Evolutionary conservation across 768 basidiomycete genomes (phyloP).

Genomic region (Pleurotus citrinopileatus): DNA sequence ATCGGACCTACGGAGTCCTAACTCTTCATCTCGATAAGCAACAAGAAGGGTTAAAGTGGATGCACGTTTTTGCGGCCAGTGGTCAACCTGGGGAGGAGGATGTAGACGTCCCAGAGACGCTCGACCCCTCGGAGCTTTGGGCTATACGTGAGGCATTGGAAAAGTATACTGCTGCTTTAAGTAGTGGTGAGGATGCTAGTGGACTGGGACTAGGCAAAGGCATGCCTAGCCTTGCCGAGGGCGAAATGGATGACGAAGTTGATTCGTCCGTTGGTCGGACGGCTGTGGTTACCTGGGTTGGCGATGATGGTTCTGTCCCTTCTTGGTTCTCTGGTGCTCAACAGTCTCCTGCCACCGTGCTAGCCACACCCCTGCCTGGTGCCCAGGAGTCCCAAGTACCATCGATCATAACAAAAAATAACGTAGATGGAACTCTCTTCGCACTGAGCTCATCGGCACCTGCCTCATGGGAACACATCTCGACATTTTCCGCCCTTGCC

Average conservation of each 20-base stretch:
- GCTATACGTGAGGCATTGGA: constrained; percentile 78
- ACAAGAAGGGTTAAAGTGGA: constrained; percentile 82
- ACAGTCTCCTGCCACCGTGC: constrained; percentile 41
- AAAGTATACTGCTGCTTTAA: constrained; percentile 74
- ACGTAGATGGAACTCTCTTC: constrained; percentile 71
- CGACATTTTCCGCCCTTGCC: constrained; percentile 87
- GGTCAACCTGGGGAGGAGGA: constrained; percentile 37
- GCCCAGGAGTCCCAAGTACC: constrained; percentile 17
- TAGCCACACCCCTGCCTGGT: constrained; percentile 76
- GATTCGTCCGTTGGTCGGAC: constrained; percentile 70
- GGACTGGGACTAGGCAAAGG: constrained; percentile 64
- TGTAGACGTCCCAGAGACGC: constrained; percentile 79
- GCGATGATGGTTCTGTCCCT: constrained; percentile 43
- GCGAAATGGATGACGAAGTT: constrained; percentile 91
- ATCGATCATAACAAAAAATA: constrained; percentile 65
- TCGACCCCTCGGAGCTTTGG: constrained; percentile 82
- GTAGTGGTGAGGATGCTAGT: constrained; percentile 54
- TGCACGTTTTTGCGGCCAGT: constrained; percentile 69
- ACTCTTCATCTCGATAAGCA: constrained; percentile 86
- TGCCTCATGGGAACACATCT: constrained; percentile 65
- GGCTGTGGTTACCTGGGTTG: constrained; percentile 68
- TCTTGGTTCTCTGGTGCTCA: constrained; percentile 28
- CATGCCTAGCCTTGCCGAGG: constrained; percentile 78
- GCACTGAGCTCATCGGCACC: constrained; percentile 33
- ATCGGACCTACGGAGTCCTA: constrained; percentile 64